Evolutionary conservation across 2,329 filamentous ascomycete species (phyloP).

Genomic region (Trichophyton benhamiae): DNA sequence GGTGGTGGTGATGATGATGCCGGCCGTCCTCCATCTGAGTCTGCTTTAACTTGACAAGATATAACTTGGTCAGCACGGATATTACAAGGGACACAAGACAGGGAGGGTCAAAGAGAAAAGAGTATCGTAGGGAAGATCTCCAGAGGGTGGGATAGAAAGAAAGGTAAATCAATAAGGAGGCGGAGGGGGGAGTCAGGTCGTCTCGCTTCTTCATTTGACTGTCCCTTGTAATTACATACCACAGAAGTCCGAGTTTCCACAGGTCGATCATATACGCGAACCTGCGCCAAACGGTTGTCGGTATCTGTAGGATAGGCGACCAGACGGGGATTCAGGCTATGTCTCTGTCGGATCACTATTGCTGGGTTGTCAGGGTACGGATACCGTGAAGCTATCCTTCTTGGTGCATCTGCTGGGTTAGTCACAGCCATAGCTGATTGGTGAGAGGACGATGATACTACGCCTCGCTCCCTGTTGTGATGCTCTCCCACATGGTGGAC

Average conservation of each 20-base stretch:
- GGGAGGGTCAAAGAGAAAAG: too few relatives aligned
- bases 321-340: background rate
- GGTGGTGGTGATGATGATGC: background rate
- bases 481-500: background rate
- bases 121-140: too few relatives aligned
- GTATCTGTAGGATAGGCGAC: background rate
- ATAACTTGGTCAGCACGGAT: too few relatives aligned
- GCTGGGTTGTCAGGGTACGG: background rate
- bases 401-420: background rate
- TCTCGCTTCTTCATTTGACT: too few relatives aligned
- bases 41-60: background rate
- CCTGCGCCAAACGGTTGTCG: background rate
- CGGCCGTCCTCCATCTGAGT: background rate
- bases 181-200: too few relatives aligned
- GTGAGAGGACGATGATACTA: background rate
- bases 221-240: slow-evolving; percentile 1
- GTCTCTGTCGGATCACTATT: background rate
- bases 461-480: background rate
- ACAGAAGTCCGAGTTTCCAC: background rate
- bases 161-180: too few relatives aligned
- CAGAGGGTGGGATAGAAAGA: background rate
- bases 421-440: background rate
- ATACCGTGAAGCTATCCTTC: background rate
- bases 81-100: too few relatives aligned
- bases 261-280: background rate